Evolutionary conservation across 164 flowering plant genomes (phyloP).

Genomic region (Sedum album): DNA sequence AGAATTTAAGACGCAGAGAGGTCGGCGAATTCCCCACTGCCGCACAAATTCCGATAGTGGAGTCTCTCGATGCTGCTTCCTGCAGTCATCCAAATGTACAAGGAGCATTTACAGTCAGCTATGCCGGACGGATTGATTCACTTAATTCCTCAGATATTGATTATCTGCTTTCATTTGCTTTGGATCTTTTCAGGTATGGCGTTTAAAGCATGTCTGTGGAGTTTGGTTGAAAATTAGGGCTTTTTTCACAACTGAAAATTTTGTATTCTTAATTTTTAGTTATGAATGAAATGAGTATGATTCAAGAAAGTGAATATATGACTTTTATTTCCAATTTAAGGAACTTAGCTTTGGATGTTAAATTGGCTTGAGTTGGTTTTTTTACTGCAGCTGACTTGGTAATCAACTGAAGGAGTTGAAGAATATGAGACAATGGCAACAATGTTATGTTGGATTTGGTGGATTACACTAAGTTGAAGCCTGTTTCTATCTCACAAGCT

Average conservation of each 20-base stretch:
- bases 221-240: background rate
- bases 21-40: background rate
- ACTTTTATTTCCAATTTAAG: too few species aligned
- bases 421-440: background rate
- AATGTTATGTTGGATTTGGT: background rate
- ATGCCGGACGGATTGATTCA: conserved; percentile 21
- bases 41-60: background rate
- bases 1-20: conserved; percentile 10
- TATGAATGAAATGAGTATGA: too few species aligned
- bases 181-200: conserved; percentile 39
- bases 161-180: conserved; percentile 31
- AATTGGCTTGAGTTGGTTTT: background rate
- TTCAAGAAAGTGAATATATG: too few species aligned
- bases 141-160: conserved; percentile 28
- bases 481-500: background rate
- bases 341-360: background rate
- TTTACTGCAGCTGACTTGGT: conserved; percentile 24
- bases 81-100: background rate
- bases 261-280: too few species aligned
- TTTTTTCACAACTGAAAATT: background rate
- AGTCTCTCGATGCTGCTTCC: background rate
- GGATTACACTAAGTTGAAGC: background rate
- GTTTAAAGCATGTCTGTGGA: background rate
- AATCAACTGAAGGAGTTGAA: conserved; percentile 18
- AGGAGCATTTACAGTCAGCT: background rate